phyloP scores from a whole-genome alignment of 768 basidiomycete species.

The Podaxis sp. region DNA sequence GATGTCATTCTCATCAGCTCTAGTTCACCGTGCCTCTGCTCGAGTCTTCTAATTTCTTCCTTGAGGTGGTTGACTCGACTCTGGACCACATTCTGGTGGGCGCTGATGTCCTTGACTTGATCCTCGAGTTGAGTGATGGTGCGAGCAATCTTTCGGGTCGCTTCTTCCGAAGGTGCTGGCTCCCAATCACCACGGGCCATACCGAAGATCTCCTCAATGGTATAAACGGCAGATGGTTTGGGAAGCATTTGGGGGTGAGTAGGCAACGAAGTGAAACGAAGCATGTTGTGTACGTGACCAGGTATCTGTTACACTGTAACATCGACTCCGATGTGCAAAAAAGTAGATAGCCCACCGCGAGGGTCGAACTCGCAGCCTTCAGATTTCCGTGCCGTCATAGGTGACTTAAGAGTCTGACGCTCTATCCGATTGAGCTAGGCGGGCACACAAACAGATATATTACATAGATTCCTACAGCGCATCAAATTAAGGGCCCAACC shows the following conservation, averaged over 20 bases:
- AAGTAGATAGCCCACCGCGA: constrained; percentile 66
- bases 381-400: constrained; percentile 7
- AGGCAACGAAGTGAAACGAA: not conserved
- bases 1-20: not conserved
- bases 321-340: not conserved
- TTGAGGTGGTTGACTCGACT: not conserved
- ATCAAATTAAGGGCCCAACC: not conserved
- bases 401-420: constrained; percentile 35
- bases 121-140: not conserved
- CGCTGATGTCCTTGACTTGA: not conserved
- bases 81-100: not conserved
- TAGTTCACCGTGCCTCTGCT: not conserved
- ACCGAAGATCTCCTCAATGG: not conserved
- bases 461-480: not conserved
- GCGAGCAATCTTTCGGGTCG: not conserved
- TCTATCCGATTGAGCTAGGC: constrained; percentile 56
- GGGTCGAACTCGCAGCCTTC: constrained; percentile 80
- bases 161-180: not conserved
- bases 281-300: not conserved
- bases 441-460: not conserved
- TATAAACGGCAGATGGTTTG: not conserved
- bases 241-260: not conserved
- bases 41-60: not conserved
- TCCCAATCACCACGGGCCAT: not conserved
- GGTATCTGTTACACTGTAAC: no score